Evolutionary conservation across 106 monocot genomes (phyloP).

Genomic region (Allium fistulosum): DNA sequence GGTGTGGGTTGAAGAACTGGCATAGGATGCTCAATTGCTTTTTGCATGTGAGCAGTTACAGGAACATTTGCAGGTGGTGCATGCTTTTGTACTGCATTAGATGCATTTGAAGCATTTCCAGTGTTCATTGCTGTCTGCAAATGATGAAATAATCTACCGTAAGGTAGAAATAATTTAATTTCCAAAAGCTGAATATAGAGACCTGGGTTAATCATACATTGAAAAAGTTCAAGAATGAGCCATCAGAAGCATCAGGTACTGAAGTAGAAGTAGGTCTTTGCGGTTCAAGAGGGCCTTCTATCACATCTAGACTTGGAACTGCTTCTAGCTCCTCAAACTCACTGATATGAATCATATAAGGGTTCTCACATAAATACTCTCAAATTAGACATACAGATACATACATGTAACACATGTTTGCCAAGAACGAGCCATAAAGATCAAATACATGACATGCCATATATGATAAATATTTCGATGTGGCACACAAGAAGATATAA

Average conservation of each 20-base stretch:
- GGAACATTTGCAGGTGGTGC: constrained; percentile 17
- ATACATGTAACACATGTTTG: neutral
- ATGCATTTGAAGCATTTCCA: constrained; percentile 24
- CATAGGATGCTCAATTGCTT: constrained; percentile 21
- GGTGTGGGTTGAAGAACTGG: constrained; percentile 23
- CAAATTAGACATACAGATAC: neutral
- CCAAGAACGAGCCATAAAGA: neutral
- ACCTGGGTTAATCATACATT: constrained; percentile 8
- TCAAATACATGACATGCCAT: neutral
- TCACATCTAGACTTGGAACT: constrained; percentile 31
- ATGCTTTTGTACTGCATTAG: constrained; percentile 18
- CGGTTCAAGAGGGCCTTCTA: constrained; percentile 53
- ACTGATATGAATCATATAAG: constrained; percentile 4
- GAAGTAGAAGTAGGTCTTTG: constrained; percentile 20
- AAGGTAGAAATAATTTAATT: neutral
- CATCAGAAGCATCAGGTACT: constrained; percentile 18
- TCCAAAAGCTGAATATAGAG: neutral
- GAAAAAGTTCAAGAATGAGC: constrained; percentile 40
- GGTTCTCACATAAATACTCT: neutral
- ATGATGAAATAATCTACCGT: constrained; percentile 18
- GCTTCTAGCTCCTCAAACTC: constrained; percentile 68
- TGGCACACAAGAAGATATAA: too few species aligned
- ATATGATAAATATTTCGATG: neutral
- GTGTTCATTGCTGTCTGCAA: constrained; percentile 45
- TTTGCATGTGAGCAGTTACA: constrained; percentile 18